Evolutionary conservation across 352 stramenopile genomes (phyloP).

Genomic region (Pythium sp.): DNA sequence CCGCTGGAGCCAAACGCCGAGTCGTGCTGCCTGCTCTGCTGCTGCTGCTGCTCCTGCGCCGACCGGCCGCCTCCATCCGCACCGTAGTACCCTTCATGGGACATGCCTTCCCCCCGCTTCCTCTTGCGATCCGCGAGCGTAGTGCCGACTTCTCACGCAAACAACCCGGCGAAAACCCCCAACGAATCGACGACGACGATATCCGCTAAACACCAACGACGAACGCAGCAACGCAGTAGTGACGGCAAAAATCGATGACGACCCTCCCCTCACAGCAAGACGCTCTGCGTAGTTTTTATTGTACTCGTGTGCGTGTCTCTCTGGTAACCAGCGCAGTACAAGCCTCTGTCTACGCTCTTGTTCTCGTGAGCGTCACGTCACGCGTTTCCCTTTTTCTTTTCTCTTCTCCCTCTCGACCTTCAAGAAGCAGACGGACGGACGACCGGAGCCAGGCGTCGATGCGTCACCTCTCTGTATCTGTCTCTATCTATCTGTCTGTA

Average conservation of each 20-base stretch:
- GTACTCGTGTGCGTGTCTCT: neutral
- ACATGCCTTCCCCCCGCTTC: slow-evolving; percentile 61
- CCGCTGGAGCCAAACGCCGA: slow-evolving; percentile 4
- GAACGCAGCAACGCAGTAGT: neutral
- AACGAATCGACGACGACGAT: slow-evolving; percentile 4
- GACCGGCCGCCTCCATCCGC: slow-evolving; percentile 31
- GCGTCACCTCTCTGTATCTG: neutral
- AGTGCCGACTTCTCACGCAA: slow-evolving; percentile 13
- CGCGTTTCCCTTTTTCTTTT: slow-evolving; percentile 1
- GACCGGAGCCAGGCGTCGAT: slow-evolving; percentile 1
- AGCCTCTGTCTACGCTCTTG: neutral
- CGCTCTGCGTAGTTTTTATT: neutral
- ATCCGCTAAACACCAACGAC: neutral
- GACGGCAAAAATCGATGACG: neutral
- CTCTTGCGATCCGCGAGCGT: slow-evolving; percentile 48
- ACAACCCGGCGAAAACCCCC: slow-evolving; percentile 4
- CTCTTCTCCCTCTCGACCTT: slow-evolving; percentile 1
- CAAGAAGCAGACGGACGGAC: slow-evolving; percentile 1
- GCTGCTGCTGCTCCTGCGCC: slow-evolving; percentile 14
- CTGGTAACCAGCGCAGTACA: neutral
- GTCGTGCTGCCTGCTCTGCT: slow-evolving; percentile 4
- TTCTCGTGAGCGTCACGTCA: neutral
- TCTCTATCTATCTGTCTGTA: neutral
- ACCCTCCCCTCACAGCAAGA: neutral
- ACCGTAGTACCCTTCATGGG: slow-evolving; percentile 59